phyloP scores from a whole-genome alignment of 495 filamentous ascomycete genomes.

The Xylona heveae region DNA sequence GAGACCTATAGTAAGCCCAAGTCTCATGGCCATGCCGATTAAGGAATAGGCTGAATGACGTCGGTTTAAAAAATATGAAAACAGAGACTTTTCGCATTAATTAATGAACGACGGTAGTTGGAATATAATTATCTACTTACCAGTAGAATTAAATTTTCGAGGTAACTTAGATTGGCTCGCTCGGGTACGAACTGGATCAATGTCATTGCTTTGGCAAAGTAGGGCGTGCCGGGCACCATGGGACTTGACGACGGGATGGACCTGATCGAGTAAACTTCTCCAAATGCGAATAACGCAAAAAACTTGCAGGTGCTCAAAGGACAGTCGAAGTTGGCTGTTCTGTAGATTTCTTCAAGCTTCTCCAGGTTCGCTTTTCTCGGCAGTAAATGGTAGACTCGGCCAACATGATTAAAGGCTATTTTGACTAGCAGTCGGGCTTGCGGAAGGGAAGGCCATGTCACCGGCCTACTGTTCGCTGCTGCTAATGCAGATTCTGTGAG shows the following conservation, averaged over 20 bases:
- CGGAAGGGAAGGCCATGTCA: conserved; percentile 20
- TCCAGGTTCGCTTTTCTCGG: conserved; percentile 22
- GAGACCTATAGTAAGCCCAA: conserved; percentile 21
- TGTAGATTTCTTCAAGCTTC: conserved; percentile 23
- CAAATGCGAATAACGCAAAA: conserved; percentile 24
- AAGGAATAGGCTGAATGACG: conserved; percentile 22
- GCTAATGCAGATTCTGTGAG: conserved; percentile 18
- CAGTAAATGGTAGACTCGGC: conserved; percentile 20
- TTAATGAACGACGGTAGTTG: neutral
- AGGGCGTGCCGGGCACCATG: conserved; percentile 22
- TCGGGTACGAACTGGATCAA: conserved; percentile 21
- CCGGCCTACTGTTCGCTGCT: conserved; percentile 14
- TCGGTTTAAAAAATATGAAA: conserved; percentile 24
- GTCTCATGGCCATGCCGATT: conserved; percentile 22
- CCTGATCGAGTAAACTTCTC: conserved; percentile 21
- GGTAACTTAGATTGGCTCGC: conserved; percentile 20
- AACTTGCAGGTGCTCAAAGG: conserved; percentile 21
- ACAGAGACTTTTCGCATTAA: conserved; percentile 15
- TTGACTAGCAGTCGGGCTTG: conserved; percentile 21
- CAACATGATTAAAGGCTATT: conserved; percentile 21
- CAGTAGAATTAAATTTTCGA: conserved; percentile 20
- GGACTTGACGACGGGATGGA: conserved; percentile 16
- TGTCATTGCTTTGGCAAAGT: conserved; percentile 22
- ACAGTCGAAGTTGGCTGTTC: conserved; percentile 16
- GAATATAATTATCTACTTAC: conserved; percentile 12